phyloP scores from a whole-genome alignment of 805 yeast species.

The Wickerhamiella parazyma region DNA sequence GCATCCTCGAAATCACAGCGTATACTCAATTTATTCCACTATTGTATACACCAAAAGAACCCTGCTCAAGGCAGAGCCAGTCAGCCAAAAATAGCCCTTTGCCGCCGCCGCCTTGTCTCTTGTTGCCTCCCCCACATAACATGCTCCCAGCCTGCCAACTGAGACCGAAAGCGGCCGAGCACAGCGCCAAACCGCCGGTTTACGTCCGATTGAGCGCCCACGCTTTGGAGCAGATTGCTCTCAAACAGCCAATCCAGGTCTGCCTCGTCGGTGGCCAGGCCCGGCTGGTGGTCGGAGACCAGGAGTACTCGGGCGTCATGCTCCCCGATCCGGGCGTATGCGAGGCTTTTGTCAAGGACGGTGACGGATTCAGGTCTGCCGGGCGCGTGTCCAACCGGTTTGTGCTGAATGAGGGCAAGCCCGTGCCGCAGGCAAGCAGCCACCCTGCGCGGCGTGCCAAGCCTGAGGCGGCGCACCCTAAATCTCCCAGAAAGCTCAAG shows the following conservation, averaged over 20 bases:
- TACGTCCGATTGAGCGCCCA: constrained; percentile 15
- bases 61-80: not conserved
- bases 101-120: not conserved
- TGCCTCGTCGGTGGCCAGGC: constrained; percentile 11
- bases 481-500: too few species aligned
- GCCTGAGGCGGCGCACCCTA: too few species aligned
- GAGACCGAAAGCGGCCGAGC: not conserved
- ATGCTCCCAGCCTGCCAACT: constrained; percentile 6
- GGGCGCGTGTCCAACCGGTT: constrained; percentile 16
- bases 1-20: too few species aligned
- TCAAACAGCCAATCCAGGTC: constrained; percentile 7
- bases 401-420: not conserved
- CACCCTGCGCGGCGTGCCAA: not conserved
- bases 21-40: too few species aligned
- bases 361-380: constrained; percentile 9
- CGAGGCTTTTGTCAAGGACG: constrained; percentile 11
- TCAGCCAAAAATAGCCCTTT: not conserved
- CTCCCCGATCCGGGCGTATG: constrained; percentile 18
- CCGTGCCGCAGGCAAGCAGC: not conserved
- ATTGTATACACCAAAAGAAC: too few species aligned
- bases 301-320: constrained; percentile 13
- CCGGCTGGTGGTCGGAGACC: constrained; percentile 11
- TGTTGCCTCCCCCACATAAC: not conserved
- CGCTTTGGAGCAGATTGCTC: constrained; percentile 7
- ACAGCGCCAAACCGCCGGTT: constrained; percentile 18